Conservation (phyloP, 2,329 filamentous ascomycete genomes). For the Phoma herbarum region DNA sequence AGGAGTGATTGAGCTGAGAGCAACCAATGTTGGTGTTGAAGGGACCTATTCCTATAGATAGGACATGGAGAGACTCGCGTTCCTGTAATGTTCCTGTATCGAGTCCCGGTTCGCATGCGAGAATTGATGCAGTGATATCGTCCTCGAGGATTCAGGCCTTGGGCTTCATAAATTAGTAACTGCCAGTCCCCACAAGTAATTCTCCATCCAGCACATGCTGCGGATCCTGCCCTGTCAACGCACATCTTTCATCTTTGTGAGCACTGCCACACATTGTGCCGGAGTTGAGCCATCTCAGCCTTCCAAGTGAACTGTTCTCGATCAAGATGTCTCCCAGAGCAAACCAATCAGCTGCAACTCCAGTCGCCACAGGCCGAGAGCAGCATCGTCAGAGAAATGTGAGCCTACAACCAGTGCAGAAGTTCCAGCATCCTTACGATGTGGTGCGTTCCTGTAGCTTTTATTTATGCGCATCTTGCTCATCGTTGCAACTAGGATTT, state of each 20-base stretch:
- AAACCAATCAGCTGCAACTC: too few species aligned
- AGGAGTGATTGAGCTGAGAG: neutral
- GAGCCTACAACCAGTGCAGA: too few species aligned
- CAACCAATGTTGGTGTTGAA: neutral
- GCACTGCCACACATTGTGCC: neutral
- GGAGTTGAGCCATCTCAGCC: neutral
- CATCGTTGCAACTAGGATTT: too few species aligned
- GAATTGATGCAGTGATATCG: too few species aligned
- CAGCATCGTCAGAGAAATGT: too few species aligned
- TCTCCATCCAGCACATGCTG: neutral
- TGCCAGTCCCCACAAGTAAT: neutral
- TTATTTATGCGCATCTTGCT: too few species aligned
- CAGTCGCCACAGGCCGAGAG: too few species aligned
- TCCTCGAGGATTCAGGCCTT: neutral
- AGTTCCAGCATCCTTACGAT: too few species aligned
- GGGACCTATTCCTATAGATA: neutral
- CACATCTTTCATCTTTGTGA: neutral
- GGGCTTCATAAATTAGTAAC: neutral
- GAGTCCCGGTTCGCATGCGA: neutral
- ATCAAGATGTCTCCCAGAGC: too few species aligned
- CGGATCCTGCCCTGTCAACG: neutral
- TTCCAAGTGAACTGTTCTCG: neutral
- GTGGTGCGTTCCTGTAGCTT: too few species aligned
- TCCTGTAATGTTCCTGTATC: neutral
- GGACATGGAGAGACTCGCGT: neutral